Percentiles rank a stretch among this genome's conserved stretches.
These are phyloP conservation scores for Russula olivacea DNA, from an alignment of 768 basidiomycete genomes.

Conservation along the genomic window DNA sequence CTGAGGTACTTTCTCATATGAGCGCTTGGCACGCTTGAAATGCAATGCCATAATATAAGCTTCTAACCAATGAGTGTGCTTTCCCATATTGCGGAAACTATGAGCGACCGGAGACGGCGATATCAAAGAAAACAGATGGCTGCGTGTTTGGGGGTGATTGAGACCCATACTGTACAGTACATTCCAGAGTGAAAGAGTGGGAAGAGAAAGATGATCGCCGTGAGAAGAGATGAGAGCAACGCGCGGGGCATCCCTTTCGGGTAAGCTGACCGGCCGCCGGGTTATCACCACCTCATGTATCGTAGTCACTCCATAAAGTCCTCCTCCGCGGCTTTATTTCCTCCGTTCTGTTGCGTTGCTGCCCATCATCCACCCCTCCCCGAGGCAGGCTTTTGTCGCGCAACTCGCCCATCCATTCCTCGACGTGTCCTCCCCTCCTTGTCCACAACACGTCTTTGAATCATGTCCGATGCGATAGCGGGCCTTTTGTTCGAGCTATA, in stretches of 20 bases:
- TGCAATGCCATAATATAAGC: no score
- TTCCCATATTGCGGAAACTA: no score
- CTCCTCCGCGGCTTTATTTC: no score
- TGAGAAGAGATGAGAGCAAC: background rate
- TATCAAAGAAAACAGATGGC: no score
- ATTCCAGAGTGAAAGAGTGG: background rate
- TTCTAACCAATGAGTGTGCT: no score
- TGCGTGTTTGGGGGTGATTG: no score
- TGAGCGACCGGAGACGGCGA: no score
- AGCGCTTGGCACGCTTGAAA: background rate
- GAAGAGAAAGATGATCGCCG: background rate
- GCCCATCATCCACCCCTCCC: no score
- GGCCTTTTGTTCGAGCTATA: slow-evolving; percentile 7
- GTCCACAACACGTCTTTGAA: background rate
- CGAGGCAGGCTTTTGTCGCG: no score
- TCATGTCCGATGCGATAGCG: slow-evolving; percentile 1
- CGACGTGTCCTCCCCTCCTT: background rate
- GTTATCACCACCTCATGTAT: background rate
- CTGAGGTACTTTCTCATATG: background rate
- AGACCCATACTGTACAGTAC: no score
- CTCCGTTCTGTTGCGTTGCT: no score
- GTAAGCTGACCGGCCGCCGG: background rate
- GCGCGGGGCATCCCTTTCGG: background rate
- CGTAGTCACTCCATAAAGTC: no score
- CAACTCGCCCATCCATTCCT: background rate